A percentile compares a stretch with the other conserved stretches of the same genome.
These are phyloP conservation scores for Cyphellophora attinorum DNA, from an alignment of 2,329 filamentous ascomycete genomes.

Conservation along the genomic window DNA sequence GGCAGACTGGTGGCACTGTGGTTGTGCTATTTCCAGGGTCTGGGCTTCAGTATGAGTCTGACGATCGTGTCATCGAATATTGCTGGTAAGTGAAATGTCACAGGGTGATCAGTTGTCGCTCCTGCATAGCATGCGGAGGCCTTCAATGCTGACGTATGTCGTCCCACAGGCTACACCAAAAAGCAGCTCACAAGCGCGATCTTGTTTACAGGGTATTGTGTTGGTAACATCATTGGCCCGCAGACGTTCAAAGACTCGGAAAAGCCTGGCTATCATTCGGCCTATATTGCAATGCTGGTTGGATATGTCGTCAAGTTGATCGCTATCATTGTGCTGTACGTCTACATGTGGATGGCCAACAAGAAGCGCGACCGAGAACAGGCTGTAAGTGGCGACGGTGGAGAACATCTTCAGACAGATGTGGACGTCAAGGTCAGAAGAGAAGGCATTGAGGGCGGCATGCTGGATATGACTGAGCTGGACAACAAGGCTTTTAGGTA, in stretches of 20 bases:
- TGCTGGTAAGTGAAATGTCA: conserved; percentile 37
- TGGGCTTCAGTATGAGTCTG: conserved; percentile 45
- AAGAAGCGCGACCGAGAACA: conserved; percentile 43
- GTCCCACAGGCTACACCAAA: conserved; percentile 44
- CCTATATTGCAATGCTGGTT: conserved; percentile 47
- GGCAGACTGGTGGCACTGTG: conserved; percentile 48
- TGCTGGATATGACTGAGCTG: conserved; percentile 41
- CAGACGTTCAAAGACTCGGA: conserved; percentile 44
- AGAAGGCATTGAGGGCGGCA: conserved; percentile 38
- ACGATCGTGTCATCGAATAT: conserved; percentile 46
- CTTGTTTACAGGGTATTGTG: conserved; percentile 46
- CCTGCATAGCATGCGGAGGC: conserved; percentile 49
- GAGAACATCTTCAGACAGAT: conserved; percentile 8
- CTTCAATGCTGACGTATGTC: too few relatives aligned
- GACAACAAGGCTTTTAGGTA: conserved; percentile 48
- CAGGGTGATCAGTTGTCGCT: too few relatives aligned
- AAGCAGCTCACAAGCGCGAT: conserved; percentile 45
- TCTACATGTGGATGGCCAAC: conserved; percentile 48
- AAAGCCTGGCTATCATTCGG: conserved; percentile 39
- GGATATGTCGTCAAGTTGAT: conserved; percentile 45
- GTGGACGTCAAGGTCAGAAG: conserved; percentile 33
- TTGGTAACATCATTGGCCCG: conserved; percentile 46
- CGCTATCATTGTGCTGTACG: conserved; percentile 41
- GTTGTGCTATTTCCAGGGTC: conserved; percentile 46
- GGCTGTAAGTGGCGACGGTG: conserved; percentile 18